phyloP scores from a whole-genome alignment of 148 eudicot species.

The Tetragonia tetragonoides region DNA sequence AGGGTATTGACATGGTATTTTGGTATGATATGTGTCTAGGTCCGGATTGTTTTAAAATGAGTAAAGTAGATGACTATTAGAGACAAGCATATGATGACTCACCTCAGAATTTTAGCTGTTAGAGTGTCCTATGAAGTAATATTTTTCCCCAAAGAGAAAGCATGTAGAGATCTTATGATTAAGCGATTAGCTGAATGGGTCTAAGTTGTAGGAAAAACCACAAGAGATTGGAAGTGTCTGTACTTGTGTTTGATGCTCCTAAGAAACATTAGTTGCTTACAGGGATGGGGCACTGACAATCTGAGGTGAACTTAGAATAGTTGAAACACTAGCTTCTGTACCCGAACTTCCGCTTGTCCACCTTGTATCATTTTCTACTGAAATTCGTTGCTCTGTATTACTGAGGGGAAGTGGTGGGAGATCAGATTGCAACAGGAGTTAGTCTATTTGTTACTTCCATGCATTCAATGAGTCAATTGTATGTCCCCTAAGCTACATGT shows the following conservation, averaged over 20 bases:
- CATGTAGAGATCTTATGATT: not conserved
- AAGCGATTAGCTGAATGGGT: not conserved
- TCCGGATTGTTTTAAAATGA: too few relatives aligned
- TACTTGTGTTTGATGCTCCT: not conserved
- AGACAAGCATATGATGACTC: too few relatives aligned
- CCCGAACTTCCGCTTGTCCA: too few relatives aligned
- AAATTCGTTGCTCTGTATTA: not conserved
- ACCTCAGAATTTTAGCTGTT: too few relatives aligned
- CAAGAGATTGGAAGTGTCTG: not conserved
- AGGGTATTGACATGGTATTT: too few relatives aligned
- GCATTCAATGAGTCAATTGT: not conserved
- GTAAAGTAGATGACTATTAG: too few relatives aligned
- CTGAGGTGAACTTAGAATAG: not conserved
- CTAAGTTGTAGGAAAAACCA: not conserved
- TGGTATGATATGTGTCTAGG: too few relatives aligned
- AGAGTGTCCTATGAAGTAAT: too few relatives aligned
- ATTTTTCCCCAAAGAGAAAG: not conserved
- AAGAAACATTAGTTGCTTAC: not conserved
- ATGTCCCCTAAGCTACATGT: not conserved
- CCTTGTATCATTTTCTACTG: not conserved
- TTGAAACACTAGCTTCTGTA: not conserved
- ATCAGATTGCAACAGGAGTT: not conserved
- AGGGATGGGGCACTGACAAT: not conserved
- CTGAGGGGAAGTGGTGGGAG: not conserved
- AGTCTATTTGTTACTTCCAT: not conserved